Evolutionary conservation across 495 filamentous ascomycete species (phyloP).

Genomic region (Bacidia gigantensis): DNA sequence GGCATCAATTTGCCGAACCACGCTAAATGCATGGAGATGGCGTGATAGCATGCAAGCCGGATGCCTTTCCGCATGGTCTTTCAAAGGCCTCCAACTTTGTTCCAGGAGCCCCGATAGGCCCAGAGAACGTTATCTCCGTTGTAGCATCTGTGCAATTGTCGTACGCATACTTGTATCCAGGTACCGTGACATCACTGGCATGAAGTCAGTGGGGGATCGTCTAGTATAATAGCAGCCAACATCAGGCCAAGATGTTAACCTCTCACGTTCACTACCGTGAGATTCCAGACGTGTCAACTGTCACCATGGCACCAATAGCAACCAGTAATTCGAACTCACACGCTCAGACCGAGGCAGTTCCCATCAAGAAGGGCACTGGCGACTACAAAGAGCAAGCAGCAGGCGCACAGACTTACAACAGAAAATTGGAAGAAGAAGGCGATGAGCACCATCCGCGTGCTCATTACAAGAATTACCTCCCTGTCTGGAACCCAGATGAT

Average conservation of each 20-base stretch:
- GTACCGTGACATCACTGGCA: no score
- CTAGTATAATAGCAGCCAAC: no score
- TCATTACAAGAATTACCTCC: constrained; percentile 13
- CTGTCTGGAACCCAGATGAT: constrained; percentile 17
- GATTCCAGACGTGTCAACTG: no score
- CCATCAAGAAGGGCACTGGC: constrained; percentile 2
- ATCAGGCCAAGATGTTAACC: no score
- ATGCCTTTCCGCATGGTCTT: background rate
- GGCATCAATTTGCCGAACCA: background rate
- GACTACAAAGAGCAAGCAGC: constrained; percentile 13
- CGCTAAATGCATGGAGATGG: background rate
- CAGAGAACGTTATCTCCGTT: no score
- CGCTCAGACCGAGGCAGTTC: background rate
- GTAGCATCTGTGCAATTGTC: no score
- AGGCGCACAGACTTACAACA: constrained; percentile 13
- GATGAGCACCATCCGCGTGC: constrained; percentile 9
- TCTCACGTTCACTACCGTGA: no score
- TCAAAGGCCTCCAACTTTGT: background rate
- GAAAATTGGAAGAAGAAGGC: constrained; percentile 15
- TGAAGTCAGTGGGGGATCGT: no score
- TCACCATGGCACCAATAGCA: constrained; percentile 5
- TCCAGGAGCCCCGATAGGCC: no score
- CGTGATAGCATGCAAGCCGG: background rate
- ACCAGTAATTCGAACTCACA: background rate
- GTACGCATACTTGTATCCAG: no score